Base-by-base conservation (phyloP, 2,329 filamentous ascomycete genomes). In the Beauveria bassiana region DNA sequence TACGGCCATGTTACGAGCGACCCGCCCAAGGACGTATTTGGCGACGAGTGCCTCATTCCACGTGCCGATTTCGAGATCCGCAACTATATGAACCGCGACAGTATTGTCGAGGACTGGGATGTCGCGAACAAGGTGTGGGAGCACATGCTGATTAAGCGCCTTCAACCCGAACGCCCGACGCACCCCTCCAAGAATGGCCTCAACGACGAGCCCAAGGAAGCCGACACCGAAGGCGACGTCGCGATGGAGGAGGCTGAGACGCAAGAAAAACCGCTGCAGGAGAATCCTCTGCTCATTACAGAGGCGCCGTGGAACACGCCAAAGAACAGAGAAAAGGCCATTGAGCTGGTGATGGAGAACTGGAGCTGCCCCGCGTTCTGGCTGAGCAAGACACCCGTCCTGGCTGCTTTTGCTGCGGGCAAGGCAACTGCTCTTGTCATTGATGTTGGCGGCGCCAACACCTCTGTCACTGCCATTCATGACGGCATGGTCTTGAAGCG, bases 301-400 rank as follows among this genome's bases (percentile, higher is more conserved):
- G 95, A 99, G 76, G 90, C 93, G 16, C 89, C 91, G 12, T 98
- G 93, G 93, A 98, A 96, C 75, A 83, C 86, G 28, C 76, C 84
- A 49, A 97, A 97, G 78, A 86, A 89, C 63, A 84, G 96, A 63
- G 95, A 99, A 78, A 96, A 95, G 83, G 88, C 89, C 46, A 93
- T 97, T 69, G 95, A 99, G 78, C 86, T 98, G 65, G 92, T 91
- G 63, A 97, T 99, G 88, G 95, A 99, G 80, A 90, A 86, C 71
- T 99, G 95, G 92, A 93, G 91, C 31, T 89, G 89, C 61, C 95
- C 95, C 20, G 95, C 95, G 5, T 98, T 97, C 75, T 99, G 93
- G 83, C 80, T 98, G 64, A 91, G 91, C 65, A 87, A 91, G 70
- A 96, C 87, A 59, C 92, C 93, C 28, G 93, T 97, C 49, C 83